Evolutionary conservation across 2,329 filamentous ascomycete genomes (phyloP), one percentile per base, ranked within the genome.

Genomic region (Colletotrichum lentis): DNA sequence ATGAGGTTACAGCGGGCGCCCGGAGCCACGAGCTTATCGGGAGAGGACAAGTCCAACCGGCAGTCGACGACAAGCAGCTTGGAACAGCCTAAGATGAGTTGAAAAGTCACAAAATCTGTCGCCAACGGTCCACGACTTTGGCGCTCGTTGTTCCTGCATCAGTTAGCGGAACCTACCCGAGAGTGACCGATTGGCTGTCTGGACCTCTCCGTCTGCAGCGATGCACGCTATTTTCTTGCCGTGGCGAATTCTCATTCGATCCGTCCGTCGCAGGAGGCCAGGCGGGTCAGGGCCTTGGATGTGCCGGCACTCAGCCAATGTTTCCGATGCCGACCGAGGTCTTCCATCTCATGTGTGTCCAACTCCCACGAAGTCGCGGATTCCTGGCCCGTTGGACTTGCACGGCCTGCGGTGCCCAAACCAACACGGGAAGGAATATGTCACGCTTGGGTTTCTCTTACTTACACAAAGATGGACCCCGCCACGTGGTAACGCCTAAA

Each of bases 131-230:
- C 35, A 44, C 56, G 27, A 61, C 56, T 56, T 57, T 55, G 54
- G 43, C 27, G 54, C 60, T 69, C 54, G 62, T 50, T 65, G 66
- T 69, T 66, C 66, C 62, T 69, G 62, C 66, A 66, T 66, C 57
- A 66, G 66, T 66, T 61, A 66, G 66, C 62, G 55, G 50, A 65
- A 67, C 47, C 62, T 22, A 52, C 62, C 62, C 66, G 39, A 6
- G n/a, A 44, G 35, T 41, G 14, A 55, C 14, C 54, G 43, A 63
- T 68, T 59, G 61, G 61, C 35, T 50, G 22, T n/a, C 11, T 44
- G 39, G 18, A 41, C n/a, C 7, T 54, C 27, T 7, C 7, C 41
- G 24, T 27, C 61, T 67, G 64, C 54, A 49, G 61, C 54, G 12
- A 14, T 47, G 35, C 49, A 54, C 55, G 24, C 66, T 66, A 41